Conservation (phyloP, 768 basidiomycete species). For the Tephrocybe sp. region DNA sequence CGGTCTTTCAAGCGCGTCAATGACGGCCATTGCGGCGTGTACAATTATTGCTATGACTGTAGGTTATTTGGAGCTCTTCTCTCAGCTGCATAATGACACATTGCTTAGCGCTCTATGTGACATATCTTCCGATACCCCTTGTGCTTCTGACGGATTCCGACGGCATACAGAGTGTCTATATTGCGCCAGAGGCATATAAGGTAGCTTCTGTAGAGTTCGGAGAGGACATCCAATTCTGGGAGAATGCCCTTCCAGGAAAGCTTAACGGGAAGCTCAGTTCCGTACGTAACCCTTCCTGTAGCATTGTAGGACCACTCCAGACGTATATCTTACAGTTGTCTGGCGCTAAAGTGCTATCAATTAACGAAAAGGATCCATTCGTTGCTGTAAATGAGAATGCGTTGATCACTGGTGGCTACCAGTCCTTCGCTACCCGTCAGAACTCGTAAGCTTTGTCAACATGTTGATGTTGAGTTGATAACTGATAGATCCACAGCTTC, state of each 20-base stretch:
- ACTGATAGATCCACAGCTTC: slow-evolving; percentile 31
- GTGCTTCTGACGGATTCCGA: slow-evolving; percentile 43
- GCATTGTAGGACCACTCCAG: background rate
- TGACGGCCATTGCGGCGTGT: slow-evolving; percentile 59
- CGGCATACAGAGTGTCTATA: slow-evolving; percentile 49
- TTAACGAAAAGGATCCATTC: slow-evolving; percentile 53
- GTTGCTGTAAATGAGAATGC: slow-evolving; percentile 53
- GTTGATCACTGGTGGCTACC: slow-evolving; percentile 49
- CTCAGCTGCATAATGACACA: background rate
- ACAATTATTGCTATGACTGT: slow-evolving; percentile 50
- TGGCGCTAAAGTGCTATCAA: slow-evolving; percentile 55
- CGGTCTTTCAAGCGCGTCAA: slow-evolving; percentile 53
- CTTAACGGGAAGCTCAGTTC: slow-evolving; percentile 48
- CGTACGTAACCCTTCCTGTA: slow-evolving; percentile 24
- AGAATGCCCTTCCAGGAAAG: slow-evolving; percentile 47
- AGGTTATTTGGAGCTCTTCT: no score
- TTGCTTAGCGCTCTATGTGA: slow-evolving; percentile 39
- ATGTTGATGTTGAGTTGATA: background rate
- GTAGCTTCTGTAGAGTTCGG: slow-evolving; percentile 51
- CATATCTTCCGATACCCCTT: slow-evolving; percentile 50
- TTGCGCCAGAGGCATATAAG: slow-evolving; percentile 53
- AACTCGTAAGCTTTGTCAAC: slow-evolving; percentile 34
- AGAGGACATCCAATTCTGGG: slow-evolving; percentile 54
- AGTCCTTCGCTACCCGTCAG: slow-evolving; percentile 51
- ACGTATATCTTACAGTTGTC: slow-evolving; percentile 28